Evolutionary conservation across 1,284 basidiomycete species (phyloP), one percentile per base, ranked within the genome.

Genomic region (Ganoderma boninense): DNA sequence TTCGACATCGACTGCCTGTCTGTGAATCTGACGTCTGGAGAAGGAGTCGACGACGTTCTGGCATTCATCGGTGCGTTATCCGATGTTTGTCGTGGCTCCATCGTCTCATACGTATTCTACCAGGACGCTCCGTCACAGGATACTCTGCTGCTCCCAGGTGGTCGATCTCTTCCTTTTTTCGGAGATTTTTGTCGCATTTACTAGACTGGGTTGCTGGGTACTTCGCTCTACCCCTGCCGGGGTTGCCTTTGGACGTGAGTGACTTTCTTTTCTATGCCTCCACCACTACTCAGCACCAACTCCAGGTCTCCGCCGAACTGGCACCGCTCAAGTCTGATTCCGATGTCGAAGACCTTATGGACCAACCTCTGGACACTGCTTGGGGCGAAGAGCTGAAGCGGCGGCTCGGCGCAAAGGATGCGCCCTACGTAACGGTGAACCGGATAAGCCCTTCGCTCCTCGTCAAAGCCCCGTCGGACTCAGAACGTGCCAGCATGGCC

Each of bases 401-500:
- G 7, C 62, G 69, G 32, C 62, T 70, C 4, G 26, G 52, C 18
- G 56, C 56, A 1, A n/a, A 29, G 29, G 61, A 66, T 23, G 54
- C 42, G 26, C 7, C 14, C 1, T 26, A 35, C 6, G 44, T 65
- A 4, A n/a, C 44, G 13, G 54, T 70, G 18, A 49, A 64, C 40
- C 69, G 69, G 13, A 60, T 70, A 40, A 67, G 62, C 16, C 65
- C 44, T 2, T 65, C 66, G 7, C 29, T 71, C 3, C 7, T 65
- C 11, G 60, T 62, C 26, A 71, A 71, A 38, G 14, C 11, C 20
- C 26, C 56, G 4, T 14, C 38, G 14, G 26, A 79, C 78, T 73
- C 82, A 71, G 73, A 74, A 57, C 60, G 62, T 18, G 64, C 54
- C 13, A 71, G 64, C 49, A 76, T 80, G 76, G 69, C 71, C n/a